Base-by-base conservation (phyloP, 495 filamentous ascomycete genomes). In the Opeltia flavorubescens region DNA sequence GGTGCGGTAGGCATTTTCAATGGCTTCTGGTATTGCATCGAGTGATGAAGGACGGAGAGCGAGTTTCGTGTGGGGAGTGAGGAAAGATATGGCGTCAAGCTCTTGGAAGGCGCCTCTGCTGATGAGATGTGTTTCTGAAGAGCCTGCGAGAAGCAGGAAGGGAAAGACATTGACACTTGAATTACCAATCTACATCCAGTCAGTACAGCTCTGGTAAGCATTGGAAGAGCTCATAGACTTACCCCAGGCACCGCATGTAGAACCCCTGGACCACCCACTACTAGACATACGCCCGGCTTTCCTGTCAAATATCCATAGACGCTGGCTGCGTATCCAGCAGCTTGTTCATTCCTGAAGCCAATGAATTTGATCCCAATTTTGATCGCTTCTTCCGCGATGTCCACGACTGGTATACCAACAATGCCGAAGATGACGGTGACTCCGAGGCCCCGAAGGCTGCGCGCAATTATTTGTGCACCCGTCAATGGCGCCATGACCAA, bases 261-360 rank as follows among this genome's bases (percentile, higher is more conserved):
- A 8, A 81, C 75, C 23, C 76, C 78, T 1, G 78, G 78, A 17
- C 78, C 78, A 30, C 78, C 78, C 6, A 83, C 78, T 8, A 78
- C 75, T 18, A 81, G 62, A 57, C 74, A 80, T 6, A 81, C 71
- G 0, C 77, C 78, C 4, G 76, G 76, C 34, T 56, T 68, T 8
- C 77, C 78, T 2, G 75, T 78, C 54, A 83, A 63, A 50, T 78
- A 81, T 20, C 77, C 78, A 66, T 83, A 80, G 1, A 72, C 74
- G 46, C 68, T 73, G 2, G 77, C 77, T 3, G 77, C 76, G 65
- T 81, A 80, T 48, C 68, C 68, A 18, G 75, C 76, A 9, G 78
- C 71, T 57, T 83, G 78, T 48, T 83, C 78, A 46, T 83, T 83
- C 13, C 78, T 61, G 54, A 83, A 81, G 28, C 66, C 76, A 38